Evolutionary conservation across 176 grass and related monocot genomes (phyloP).

Genomic region (Eremochloa ophiuroides): DNA sequence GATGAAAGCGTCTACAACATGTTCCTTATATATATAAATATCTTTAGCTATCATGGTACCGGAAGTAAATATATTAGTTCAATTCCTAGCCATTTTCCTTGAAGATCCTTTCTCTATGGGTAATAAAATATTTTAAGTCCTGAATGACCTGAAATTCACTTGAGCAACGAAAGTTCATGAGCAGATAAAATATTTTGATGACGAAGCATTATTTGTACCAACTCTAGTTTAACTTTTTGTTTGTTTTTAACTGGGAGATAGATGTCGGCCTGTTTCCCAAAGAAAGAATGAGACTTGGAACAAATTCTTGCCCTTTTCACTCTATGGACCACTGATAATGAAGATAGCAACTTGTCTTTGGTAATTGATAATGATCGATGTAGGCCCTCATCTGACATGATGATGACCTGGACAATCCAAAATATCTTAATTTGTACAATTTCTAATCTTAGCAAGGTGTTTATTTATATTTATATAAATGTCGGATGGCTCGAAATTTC

Average conservation of each 20-base stretch:
- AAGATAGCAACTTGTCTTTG: neutral
- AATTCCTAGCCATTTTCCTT: neutral
- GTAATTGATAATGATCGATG: slow-evolving; percentile 1
- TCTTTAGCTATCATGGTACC: neutral
- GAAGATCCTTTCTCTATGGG: neutral
- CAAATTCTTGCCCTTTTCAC: slow-evolving; percentile 10
- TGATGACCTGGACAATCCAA: neutral
- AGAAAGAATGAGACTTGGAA: slow-evolving; percentile 7
- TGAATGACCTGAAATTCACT: neutral
- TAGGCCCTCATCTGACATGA: neutral
- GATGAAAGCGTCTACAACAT: too few relatives aligned
- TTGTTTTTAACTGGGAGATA: neutral
- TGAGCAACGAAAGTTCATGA: neutral
- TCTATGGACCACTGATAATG: neutral
- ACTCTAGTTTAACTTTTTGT: neutral
- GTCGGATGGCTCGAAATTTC: too few relatives aligned
- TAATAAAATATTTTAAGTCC: neutral
- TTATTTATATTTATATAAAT: too few relatives aligned
- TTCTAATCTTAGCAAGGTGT: neutral
- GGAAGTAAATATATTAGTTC: neutral
- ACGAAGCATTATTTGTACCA: neutral
- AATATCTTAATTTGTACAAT: slow-evolving; percentile 5
- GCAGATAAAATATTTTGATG: neutral
- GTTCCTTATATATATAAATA: neutral
- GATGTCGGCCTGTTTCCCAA: neutral